These are phyloP conservation scores for Cyclotella kingstonii DNA, from an alignment of 108 stramenopile species.

Conservation along the genomic window DNA sequence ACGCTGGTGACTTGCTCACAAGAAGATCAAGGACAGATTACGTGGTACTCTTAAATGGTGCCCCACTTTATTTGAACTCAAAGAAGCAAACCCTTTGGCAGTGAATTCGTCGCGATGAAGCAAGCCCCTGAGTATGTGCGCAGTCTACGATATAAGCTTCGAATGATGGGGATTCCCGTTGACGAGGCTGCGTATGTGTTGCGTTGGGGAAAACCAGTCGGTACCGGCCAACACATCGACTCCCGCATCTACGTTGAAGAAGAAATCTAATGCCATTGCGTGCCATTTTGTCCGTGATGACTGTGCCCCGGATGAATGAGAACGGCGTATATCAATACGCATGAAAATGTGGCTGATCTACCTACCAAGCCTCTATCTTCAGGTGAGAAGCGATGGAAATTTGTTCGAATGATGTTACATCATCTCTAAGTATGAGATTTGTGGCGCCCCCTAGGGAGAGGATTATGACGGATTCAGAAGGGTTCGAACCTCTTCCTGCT, in stretches of 20 bases:
- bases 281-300: constrained; percentile 47
- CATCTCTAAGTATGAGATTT: too few relatives aligned
- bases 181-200: constrained; percentile 2
- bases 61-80: constrained; percentile 28
- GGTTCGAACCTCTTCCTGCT: too few relatives aligned
- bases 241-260: constrained; percentile 58
- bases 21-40: constrained; percentile 37
- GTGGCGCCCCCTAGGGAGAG: too few relatives aligned
- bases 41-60: constrained; percentile 16
- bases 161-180: constrained; percentile 53
- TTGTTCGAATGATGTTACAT: too few relatives aligned
- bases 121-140: constrained; percentile 31
- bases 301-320: constrained; percentile 2
- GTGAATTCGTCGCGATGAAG: constrained; percentile 56
- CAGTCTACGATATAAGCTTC: constrained; percentile 52
- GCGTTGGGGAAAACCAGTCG: too few relatives aligned
- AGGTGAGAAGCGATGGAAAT: too few relatives aligned
- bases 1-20: constrained; percentile 34
- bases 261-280: constrained; percentile 45
- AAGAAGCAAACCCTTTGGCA: constrained; percentile 47
- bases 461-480: too few relatives aligned
- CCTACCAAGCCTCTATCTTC: too few relatives aligned
- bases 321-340: background rate
- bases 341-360: too few relatives aligned
- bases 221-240: constrained; percentile 32